Conservation (phyloP, 2,329 filamentous ascomycete species). For the Immersiporthe knoxdaviesiana region DNA sequence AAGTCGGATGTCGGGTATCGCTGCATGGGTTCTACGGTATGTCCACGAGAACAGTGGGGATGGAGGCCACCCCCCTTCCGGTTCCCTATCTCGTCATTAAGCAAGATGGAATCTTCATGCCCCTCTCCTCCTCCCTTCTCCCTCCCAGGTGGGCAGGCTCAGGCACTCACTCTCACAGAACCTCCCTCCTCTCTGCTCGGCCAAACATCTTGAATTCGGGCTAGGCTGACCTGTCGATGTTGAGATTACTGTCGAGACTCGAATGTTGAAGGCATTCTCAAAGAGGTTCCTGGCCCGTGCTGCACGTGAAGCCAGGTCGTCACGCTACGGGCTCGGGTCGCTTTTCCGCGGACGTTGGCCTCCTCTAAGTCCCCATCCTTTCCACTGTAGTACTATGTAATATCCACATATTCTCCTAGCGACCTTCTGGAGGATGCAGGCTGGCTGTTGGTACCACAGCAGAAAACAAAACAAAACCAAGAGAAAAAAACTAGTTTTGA, state of each 20-base stretch:
- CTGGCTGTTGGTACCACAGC: not conserved
- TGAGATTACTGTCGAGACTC: not conserved
- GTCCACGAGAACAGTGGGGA: not conserved
- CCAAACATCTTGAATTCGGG: not conserved
- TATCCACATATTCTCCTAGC: not conserved
- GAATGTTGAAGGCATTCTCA: not conserved
- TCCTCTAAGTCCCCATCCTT: not conserved
- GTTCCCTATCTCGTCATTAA: not conserved
- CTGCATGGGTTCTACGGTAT: not conserved
- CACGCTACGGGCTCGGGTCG: not conserved
- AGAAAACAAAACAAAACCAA: not conserved
- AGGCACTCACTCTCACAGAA: not conserved
- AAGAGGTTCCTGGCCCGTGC: not conserved
- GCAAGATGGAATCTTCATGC: not conserved
- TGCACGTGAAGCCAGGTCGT: not conserved
- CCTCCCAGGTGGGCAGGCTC: not conserved
- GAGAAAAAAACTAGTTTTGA: not conserved
- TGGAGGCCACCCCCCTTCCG: not conserved
- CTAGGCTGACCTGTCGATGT: not conserved
- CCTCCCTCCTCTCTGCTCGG: not conserved
- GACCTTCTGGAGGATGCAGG: not conserved
- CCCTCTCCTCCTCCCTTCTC: not conserved
- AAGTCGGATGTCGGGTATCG: not conserved
- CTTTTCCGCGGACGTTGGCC: not conserved
- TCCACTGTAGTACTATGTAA: not conserved